Conservation (phyloP, 805 yeast species). For the Saturnispora serradocipensis region DNA sequence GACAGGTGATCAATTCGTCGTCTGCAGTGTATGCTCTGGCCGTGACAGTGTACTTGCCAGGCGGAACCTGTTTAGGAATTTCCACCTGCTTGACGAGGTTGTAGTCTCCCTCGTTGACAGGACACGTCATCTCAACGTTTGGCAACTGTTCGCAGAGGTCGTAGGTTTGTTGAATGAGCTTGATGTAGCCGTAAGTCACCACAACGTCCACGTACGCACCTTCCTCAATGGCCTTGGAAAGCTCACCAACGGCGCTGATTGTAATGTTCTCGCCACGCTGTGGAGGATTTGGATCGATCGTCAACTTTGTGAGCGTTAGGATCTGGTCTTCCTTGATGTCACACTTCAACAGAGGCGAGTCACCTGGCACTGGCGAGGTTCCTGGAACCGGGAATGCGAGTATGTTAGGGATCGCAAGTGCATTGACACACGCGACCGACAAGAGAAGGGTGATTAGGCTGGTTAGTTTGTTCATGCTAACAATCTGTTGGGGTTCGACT, state of each 20-base stretch:
- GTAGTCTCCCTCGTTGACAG: constrained; percentile 63
- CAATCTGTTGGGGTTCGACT: neutral
- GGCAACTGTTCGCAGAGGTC: constrained; percentile 85
- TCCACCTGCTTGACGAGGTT: constrained; percentile 62
- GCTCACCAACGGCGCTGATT: constrained; percentile 61
- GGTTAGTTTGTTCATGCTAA: neutral
- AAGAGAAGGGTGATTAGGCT: neutral
- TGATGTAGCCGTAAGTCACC: constrained; percentile 87
- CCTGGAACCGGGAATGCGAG: neutral
- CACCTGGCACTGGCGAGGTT: constrained; percentile 78
- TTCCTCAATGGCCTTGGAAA: constrained; percentile 49
- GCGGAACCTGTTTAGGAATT: constrained; percentile 88
- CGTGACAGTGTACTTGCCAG: constrained; percentile 78
- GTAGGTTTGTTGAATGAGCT: constrained; percentile 77
- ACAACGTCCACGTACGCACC: constrained; percentile 95
- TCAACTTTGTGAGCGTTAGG: constrained; percentile 50
- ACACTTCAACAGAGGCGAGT: constrained; percentile 75
- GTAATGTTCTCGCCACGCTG: constrained; percentile 75
- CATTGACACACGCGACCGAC: neutral
- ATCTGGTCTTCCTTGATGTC: constrained; percentile 57
- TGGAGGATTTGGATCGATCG: constrained; percentile 81
- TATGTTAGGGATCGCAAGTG: neutral
- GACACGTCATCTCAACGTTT: constrained; percentile 81
- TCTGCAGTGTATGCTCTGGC: constrained; percentile 87
- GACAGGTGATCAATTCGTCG: constrained; percentile 75